A percentile compares a stretch with the other conserved stretches of the same genome.
Conservation (phyloP, 805 yeast genomes). For the Candida yuanshanica region DNA sequence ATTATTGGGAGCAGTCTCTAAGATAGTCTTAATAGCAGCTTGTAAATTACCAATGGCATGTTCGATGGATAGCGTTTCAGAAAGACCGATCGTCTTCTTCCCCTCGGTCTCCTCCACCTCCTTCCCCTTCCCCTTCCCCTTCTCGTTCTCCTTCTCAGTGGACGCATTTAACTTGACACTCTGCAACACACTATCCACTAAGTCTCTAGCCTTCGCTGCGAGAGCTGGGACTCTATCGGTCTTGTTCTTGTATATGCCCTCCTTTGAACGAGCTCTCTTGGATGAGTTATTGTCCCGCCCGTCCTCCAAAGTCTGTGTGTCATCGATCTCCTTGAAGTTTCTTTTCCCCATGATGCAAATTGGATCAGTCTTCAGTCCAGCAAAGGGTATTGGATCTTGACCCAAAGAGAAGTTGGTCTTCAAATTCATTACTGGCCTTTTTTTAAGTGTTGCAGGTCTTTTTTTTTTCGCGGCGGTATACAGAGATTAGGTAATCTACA, state of each 20-base stretch:
- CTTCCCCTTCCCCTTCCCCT: background rate
- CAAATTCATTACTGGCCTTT: too few relatives aligned
- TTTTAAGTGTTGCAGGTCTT: too few relatives aligned
- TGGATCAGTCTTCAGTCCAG: too few relatives aligned
- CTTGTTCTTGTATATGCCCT: background rate
- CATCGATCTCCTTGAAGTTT: too few relatives aligned
- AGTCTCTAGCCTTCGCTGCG: background rate
- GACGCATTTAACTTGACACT: background rate
- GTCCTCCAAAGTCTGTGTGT: background rate
- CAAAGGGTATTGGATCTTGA: too few relatives aligned
- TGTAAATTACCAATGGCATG: slow-evolving; percentile 50
- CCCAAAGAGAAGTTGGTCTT: too few relatives aligned
- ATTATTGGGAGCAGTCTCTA: slow-evolving; percentile 52
- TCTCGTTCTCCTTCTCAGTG: background rate
- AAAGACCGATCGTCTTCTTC: slow-evolving; percentile 7
- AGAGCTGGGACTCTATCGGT: background rate
- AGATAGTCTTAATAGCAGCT: slow-evolving; percentile 42
- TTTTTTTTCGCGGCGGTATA: too few relatives aligned
- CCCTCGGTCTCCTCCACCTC: background rate
- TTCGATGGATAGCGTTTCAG: slow-evolving; percentile 34
- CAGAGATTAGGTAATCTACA: too few relatives aligned
- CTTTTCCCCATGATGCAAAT: too few relatives aligned
- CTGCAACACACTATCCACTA: background rate
- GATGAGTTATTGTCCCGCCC: too few relatives aligned
- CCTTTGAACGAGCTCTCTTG: background rate